A percentile compares a stretch with the other conserved stretches of the same genome.
Conservation (phyloP, 768 basidiomycete species). For the Trametes meyenii region DNA sequence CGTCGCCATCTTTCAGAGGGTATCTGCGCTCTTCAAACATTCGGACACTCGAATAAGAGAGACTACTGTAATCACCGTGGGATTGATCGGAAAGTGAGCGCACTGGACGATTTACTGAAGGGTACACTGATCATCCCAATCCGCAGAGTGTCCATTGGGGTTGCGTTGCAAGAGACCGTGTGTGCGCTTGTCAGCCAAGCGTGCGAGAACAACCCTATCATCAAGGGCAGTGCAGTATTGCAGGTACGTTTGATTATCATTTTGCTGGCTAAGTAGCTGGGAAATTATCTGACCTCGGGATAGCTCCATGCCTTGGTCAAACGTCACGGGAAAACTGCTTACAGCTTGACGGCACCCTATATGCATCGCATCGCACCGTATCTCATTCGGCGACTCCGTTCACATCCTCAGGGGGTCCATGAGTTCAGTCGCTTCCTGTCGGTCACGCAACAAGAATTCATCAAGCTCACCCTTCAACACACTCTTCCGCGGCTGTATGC, state of each 20-base stretch:
- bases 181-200: conserved; percentile 68
- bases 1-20: conserved; percentile 46
- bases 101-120: no score
- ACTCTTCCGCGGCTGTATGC: conserved; percentile 75
- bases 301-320: conserved; percentile 65
- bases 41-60: conserved; percentile 57
- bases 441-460: conserved; percentile 58
- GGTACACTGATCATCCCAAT: no score
- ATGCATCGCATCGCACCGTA: conserved; percentile 67
- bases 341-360: conserved; percentile 70
- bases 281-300: conserved; percentile 1
- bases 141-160: conserved; percentile 48
- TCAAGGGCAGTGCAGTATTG: conserved; percentile 68
- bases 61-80: conserved; percentile 63
- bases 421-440: conserved; percentile 75
- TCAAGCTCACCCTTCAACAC: conserved; percentile 60
- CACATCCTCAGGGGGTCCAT: conserved; percentile 57
- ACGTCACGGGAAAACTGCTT: conserved; percentile 60
- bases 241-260: conserved; percentile 49
- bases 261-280: background rate
- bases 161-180: conserved; percentile 60
- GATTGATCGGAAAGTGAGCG: conserved; percentile 51
- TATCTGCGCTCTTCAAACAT: conserved; percentile 52
- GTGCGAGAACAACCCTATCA: conserved; percentile 64
- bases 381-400: conserved; percentile 58